Conservation (phyloP, 2,329 filamentous ascomycete species). For the Massarina eburnea region DNA sequence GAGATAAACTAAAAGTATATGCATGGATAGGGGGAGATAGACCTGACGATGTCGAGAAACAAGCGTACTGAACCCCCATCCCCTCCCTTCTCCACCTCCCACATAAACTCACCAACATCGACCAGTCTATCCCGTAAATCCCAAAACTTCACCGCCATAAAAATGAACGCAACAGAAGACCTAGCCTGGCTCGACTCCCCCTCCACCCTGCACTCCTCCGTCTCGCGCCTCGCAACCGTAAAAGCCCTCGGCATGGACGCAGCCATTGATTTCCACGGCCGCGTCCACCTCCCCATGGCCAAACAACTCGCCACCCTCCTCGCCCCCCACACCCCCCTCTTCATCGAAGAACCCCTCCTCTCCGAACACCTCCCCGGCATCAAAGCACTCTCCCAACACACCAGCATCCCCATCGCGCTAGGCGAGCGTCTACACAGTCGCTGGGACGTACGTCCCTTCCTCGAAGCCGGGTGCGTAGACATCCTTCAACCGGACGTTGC, state of each 20-base stretch:
- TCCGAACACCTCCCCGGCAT: conserved; percentile 70
- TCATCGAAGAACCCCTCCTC: conserved; percentile 73
- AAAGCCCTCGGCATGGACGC: conserved; percentile 71
- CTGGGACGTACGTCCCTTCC: conserved; percentile 73
- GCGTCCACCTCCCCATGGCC: conserved; percentile 78
- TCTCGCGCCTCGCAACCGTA: conserved; percentile 69
- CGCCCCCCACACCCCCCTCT: conserved; percentile 69
- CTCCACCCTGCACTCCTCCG: conserved; percentile 60
- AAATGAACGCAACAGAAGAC: conserved; percentile 81
- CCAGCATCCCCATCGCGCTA: conserved; percentile 67
- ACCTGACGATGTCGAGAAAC: conserved; percentile 64
- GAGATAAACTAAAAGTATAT: conserved; percentile 71
- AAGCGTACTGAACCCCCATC: conserved; percentile 53
- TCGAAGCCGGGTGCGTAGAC: conserved; percentile 68
- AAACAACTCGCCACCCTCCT: conserved; percentile 70
- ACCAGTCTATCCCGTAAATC: conserved; percentile 56
- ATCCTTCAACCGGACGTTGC: conserved; percentile 73
- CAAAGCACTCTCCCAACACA: conserved; percentile 60
- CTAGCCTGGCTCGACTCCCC: conserved; percentile 77
- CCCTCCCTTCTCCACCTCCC: neutral
- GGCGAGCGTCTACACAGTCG: conserved; percentile 71
- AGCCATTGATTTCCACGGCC: conserved; percentile 76
- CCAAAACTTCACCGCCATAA: conserved; percentile 68
- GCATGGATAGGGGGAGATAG: conserved; percentile 78
- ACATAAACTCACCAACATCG: neutral